Conservation (phyloP, 140 eudicot species). For the Anethum foeniculum region DNA sequence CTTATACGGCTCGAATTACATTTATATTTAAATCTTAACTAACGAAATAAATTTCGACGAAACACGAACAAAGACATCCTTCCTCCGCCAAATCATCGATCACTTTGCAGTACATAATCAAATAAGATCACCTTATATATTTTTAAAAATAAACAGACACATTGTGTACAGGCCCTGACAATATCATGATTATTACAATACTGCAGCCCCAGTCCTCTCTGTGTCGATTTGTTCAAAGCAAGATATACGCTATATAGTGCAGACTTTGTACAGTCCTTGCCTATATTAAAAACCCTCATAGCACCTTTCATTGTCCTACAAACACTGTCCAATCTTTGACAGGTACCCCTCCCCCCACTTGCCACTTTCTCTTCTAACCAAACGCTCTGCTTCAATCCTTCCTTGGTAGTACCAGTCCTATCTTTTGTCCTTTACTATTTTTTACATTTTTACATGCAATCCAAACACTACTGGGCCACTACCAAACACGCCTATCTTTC, state of each 20-base stretch:
- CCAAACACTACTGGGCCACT: neutral
- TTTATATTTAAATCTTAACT: too few species aligned
- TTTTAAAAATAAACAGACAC: neutral
- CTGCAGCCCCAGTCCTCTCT: neutral
- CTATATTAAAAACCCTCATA: neutral
- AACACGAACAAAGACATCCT: neutral
- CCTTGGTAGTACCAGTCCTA: neutral
- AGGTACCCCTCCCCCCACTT: neutral
- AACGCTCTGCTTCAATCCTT: neutral
- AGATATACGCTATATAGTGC: neutral
- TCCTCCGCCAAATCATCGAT: too few species aligned
- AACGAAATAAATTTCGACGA: too few species aligned
- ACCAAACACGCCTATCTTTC: neutral
- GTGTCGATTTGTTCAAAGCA: constrained; percentile 4
- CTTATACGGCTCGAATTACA: too few species aligned
- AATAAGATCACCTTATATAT: neutral
- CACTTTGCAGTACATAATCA: neutral
- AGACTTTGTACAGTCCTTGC: neutral
- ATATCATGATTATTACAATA: neutral
- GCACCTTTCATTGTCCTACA: neutral
- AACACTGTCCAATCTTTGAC: neutral
- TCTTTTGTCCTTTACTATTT: neutral
- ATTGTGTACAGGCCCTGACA: neutral
- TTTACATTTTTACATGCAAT: neutral
- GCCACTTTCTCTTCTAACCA: constrained; percentile 3